Conservation (phyloP, 148 eudicot genomes). For the Nepenthes gracilis region DNA sequence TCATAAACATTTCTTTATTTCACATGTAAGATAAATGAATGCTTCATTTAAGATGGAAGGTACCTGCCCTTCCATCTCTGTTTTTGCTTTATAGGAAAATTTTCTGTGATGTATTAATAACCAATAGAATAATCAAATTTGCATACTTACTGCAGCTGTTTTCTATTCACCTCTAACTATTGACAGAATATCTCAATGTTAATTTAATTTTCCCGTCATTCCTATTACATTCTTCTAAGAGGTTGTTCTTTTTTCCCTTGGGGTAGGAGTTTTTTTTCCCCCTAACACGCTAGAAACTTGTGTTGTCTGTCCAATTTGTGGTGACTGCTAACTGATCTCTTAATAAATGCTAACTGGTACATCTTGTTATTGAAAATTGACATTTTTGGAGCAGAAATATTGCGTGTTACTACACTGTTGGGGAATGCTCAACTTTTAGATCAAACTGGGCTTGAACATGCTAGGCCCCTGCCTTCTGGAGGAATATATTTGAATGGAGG, state of each 20-base stretch:
- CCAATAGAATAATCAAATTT: not conserved
- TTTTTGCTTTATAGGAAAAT: no score
- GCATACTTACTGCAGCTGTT: not conserved
- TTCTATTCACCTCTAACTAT: not conserved
- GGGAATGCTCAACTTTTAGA: constrained; percentile 99
- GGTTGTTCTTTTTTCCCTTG: not conserved
- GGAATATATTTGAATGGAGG: constrained; percentile 89
- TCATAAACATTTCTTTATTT: no score
- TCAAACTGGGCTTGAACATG: constrained; percentile 96
- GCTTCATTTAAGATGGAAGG: no score
- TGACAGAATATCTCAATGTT: not conserved
- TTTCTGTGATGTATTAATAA: no score
- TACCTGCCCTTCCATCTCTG: no score
- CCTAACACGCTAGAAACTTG: constrained; percentile 27
- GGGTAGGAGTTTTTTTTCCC: constrained; percentile 1
- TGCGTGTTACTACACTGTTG: constrained; percentile 98
- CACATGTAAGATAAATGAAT: no score
- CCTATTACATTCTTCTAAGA: not conserved
- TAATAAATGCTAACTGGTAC: constrained; percentile 91
- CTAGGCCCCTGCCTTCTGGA: constrained; percentile 96
- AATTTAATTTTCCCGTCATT: not conserved
- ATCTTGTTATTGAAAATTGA: constrained; percentile 93
- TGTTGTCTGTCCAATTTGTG: constrained; percentile 29
- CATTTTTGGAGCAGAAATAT: constrained; percentile 97
- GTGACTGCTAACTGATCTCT: constrained; percentile 56